Evolutionary conservation across 345 rosid genomes (phyloP), one percentile per base, ranked within the genome.

Genomic region (Gossypium rotundifolium): DNA sequence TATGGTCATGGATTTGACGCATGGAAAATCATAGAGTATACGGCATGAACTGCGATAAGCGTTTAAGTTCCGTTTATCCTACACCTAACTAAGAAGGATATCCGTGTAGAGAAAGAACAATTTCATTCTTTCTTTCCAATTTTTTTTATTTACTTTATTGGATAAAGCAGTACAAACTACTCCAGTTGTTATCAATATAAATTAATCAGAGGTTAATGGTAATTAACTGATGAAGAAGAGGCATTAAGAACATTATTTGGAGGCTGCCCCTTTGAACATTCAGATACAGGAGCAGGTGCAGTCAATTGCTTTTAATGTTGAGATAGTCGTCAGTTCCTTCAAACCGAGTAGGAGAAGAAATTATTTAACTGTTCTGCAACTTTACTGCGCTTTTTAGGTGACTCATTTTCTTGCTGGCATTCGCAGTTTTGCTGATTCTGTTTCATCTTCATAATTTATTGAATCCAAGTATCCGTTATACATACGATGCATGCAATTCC

Each of bases 61-160:
- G 53, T 66, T 12, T 2, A 45, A 2, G 7, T 46, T 66, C 46
- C 38, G 71, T 66, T 66, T 45, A 66, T 66, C 38, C 55, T 18
- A 66, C 3, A 9, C 33, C 20, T 46, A 46, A 11, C 71, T 14
- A 22, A 46, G 54, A 46, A 66, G 29, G 71, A 66, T 33, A 33
- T 46, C 71, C 55, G 71, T 46, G 71, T 46, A n/a, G 71, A 66
- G 38, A 66, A 66, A 20, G 55, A 38, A 66, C 38, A 22, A 17
- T 62, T 11, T 45, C 44, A 2, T 29, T 62, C 18, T 7, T 25
- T 60, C 40, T 13, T 60, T 20, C 13, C 61, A 10, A 9, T 10
- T 20, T 57, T 33, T 9, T 60, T 60, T 25, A 9, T 38, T 60
- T 60, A 23, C 14, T 38, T 38, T 23, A 4, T 60, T 60, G 65